Percentiles rank a stretch among this genome's conserved stretches.
Conservation (phyloP, 2,329 filamentous ascomycete species). For the Trichoderma brevicompactum region DNA sequence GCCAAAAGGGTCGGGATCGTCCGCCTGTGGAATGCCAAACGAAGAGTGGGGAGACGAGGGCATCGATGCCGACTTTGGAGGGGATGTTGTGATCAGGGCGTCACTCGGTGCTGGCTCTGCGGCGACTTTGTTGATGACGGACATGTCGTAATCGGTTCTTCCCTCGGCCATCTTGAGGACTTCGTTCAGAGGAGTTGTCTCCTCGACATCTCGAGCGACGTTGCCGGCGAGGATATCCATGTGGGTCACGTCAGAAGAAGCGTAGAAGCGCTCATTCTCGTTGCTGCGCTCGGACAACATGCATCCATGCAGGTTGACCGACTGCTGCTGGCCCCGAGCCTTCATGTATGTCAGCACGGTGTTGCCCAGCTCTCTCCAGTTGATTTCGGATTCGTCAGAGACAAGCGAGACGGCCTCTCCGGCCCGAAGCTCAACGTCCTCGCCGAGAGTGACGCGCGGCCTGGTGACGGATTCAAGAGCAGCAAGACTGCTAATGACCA, state of each 20-base stretch:
- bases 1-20: conserved; percentile 91
- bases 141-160: conserved; percentile 72
- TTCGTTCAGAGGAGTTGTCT: conserved; percentile 68
- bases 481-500: conserved; percentile 86
- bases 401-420: conserved; percentile 71
- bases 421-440: conserved; percentile 75
- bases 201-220: conserved; percentile 58
- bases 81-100: conserved; percentile 55
- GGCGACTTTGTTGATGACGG: conserved; percentile 65
- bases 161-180: conserved; percentile 89
- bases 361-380: conserved; percentile 57
- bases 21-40: conserved; percentile 78
- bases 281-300: conserved; percentile 61
- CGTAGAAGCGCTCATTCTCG: conserved; percentile 65
- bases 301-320: conserved; percentile 60
- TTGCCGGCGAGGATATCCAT: conserved; percentile 63
- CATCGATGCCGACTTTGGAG: conserved; percentile 40
- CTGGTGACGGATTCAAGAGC: conserved; percentile 84
- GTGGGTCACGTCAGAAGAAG: conserved; percentile 51
- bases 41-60: conserved; percentile 48
- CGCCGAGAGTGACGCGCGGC: conserved; percentile 77
- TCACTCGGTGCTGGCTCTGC: conserved; percentile 77
- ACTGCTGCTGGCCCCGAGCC: conserved; percentile 59
- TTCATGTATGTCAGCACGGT: conserved; percentile 64
- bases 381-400: conserved; percentile 55